phyloP scores from a whole-genome alignment of 2,329 filamentous ascomycete genomes.

The Annulohypoxylon truncatum region DNA sequence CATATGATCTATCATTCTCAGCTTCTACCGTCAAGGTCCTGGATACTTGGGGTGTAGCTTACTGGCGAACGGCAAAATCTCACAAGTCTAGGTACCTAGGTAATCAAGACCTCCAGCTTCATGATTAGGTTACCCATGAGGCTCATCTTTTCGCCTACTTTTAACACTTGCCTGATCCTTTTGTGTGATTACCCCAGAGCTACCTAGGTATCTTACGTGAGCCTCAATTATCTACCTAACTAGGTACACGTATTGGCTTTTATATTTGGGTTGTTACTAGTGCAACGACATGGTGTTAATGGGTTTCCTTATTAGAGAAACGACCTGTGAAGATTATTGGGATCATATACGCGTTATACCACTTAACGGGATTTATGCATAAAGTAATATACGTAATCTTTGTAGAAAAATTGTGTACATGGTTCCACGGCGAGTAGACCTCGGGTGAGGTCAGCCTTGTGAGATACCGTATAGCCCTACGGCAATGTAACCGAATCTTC shows the following conservation, averaged over 20 bases:
- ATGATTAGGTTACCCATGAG: constrained; percentile 23
- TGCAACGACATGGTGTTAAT: background rate
- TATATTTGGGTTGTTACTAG: background rate
- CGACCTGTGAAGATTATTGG: background rate
- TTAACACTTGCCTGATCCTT: constrained; percentile 1
- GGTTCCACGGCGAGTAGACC: background rate
- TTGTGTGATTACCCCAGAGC: constrained; percentile 5
- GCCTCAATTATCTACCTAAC: background rate
- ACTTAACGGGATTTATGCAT: background rate
- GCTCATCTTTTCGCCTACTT: constrained; percentile 21
- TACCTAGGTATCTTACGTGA: constrained; percentile 36
- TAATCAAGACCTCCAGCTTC: constrained; percentile 6
- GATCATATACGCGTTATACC: too few relatives aligned
- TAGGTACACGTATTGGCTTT: background rate
- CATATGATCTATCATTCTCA: constrained; percentile 22
- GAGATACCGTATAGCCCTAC: constrained; percentile 1
- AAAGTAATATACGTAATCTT: background rate
- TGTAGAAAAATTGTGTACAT: background rate
- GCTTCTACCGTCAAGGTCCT: background rate
- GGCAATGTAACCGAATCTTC: background rate
- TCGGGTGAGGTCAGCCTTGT: background rate
- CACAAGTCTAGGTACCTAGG: background rate
- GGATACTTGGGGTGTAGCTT: constrained; percentile 19
- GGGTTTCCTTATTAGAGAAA: background rate
- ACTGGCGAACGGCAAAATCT: constrained; percentile 13